Evolutionary conservation across 164 flowering plant genomes (phyloP), one percentile per base, ranked within the genome.

Genomic region (Malania oleifera): DNA sequence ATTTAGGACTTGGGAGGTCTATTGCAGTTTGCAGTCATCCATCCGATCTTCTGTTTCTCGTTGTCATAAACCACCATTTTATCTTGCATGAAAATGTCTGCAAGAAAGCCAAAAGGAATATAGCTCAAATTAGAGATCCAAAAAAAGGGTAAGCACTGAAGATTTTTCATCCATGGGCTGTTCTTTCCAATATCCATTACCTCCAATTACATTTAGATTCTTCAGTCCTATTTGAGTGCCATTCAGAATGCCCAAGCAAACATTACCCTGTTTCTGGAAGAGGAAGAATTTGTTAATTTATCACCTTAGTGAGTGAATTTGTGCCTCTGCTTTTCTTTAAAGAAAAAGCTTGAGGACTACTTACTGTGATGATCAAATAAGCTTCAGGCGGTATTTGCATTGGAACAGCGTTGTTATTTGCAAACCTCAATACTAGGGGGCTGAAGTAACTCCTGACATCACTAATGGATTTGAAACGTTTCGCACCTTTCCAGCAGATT

Each of bases 401-500:
- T 56, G 65, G 79, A 31, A 65, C 75, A 55, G 72, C 82, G 64
- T 76, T 77, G 24, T 75, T 52, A 3, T 70, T 73, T n/a, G 67
- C 64, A 56, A 90, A 90, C 53, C 64, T 72, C 63, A 91, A 40
- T 7, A 54, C 41, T 10, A 88, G 48, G 7, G 95, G 80, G 64
- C 73, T 80, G 77, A 95, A 91, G 71, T 69, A 73, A 38, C 60
- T 64, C 66, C 70, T 78, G 59, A 78, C 86, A 47, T 95, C 95
- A 20, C 7, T 23, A 14, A 85, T 24, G 13, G 87, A 73, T 68
- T 72, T 86, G 74, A 88, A 80, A 38, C 77, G 75, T 63, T 75
- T 81, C 7, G 66, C 0, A 8, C 95, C 96, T 73, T 79, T 89
- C 99, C 99, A 95, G 65, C 99, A 95, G 45, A 95, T 24, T 0